Percentiles rank a stretch among this genome's conserved stretches.
These are phyloP conservation scores for Cyclaneusma minus DNA, from an alignment of 2,329 filamentous ascomycete species.

Conservation along the genomic window DNA sequence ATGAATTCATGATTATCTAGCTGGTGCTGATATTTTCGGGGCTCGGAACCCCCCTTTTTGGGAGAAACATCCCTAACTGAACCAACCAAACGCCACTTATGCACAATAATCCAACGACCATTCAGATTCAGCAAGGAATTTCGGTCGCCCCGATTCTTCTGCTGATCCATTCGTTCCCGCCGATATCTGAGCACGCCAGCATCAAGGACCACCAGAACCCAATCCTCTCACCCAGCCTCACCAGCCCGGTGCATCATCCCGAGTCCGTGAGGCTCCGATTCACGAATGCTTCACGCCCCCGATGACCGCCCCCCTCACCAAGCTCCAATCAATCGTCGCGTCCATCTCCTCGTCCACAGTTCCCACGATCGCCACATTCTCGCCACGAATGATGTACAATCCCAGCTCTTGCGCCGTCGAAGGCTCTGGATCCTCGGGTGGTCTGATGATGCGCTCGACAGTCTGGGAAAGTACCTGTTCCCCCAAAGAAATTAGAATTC, in stretches of 20 bases:
- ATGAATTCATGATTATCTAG: no score
- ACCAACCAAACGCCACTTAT: no score
- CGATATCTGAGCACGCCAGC: no score
- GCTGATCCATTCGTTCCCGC: no score
- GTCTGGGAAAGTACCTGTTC: constrained; percentile 64
- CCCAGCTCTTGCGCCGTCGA: constrained; percentile 72
- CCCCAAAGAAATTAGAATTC: constrained; percentile 3
- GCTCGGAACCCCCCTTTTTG: no score
- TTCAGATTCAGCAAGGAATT: no score
- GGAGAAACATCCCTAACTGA: no score
- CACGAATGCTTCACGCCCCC: constrained; percentile 67
- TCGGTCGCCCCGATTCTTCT: no score
- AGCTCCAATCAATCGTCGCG: constrained; percentile 78
- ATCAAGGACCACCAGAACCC: no score
- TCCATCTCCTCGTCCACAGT: constrained; percentile 83
- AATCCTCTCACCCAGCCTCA: neutral
- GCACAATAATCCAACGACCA: no score
- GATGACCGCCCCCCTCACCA: constrained; percentile 74
- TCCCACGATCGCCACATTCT: constrained; percentile 85
- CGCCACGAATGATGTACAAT: constrained; percentile 81
- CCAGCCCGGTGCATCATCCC: neutral
- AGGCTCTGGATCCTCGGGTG: constrained; percentile 66
- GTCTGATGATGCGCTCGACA: constrained; percentile 79
- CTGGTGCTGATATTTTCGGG: no score
- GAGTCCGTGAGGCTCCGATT: constrained; percentile 4